These are phyloP conservation scores for Coniferiporia sulphurascens DNA, from an alignment of 1,284 basidiomycete species.

Conservation along the genomic window DNA sequence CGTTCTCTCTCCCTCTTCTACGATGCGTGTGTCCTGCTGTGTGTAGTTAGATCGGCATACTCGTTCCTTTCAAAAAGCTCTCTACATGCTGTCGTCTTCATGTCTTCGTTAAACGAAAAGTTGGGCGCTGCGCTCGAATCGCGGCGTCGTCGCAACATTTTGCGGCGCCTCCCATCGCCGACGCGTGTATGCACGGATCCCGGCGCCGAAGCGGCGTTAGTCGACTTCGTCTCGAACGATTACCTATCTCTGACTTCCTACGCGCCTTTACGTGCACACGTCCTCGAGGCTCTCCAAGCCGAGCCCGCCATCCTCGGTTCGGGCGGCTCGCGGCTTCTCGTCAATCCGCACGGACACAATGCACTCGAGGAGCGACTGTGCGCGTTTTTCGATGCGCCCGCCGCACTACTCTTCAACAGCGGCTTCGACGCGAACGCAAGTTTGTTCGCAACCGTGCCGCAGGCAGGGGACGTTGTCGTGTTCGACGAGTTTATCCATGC, in stretches of 20 bases:
- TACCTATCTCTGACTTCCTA: conserved; percentile 84
- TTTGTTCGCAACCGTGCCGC: conserved; percentile 82
- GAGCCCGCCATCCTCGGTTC: conserved; percentile 76
- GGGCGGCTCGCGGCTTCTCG: conserved; percentile 86
- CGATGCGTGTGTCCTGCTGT: conserved; percentile 2
- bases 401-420: conserved; percentile 87
- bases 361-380: conserved; percentile 66
- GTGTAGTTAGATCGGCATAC: conserved; percentile 8
- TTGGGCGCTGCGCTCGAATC: conserved; percentile 51
- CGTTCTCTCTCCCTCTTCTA: neutral
- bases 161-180: conserved; percentile 54
- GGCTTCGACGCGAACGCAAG: conserved; percentile 94
- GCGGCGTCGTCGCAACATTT: conserved; percentile 57
- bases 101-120: conserved; percentile 35
- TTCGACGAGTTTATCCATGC: conserved; percentile 92
- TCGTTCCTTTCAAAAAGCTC: neutral
- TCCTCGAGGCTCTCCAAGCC: conserved; percentile 49
- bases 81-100: conserved; percentile 14
- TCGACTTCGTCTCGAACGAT: conserved; percentile 90
- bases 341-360: conserved; percentile 67
- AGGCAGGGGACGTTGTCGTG: conserved; percentile 73
- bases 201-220: conserved; percentile 33
- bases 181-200: conserved; percentile 20
- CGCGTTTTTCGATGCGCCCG: conserved; percentile 57
- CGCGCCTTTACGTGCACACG: conserved; percentile 46